Percentiles rank a stretch among this genome's conserved stretches.
Evolutionary conservation across 805 yeast species (phyloP).

Genomic region (Yueomyces sinensis): DNA sequence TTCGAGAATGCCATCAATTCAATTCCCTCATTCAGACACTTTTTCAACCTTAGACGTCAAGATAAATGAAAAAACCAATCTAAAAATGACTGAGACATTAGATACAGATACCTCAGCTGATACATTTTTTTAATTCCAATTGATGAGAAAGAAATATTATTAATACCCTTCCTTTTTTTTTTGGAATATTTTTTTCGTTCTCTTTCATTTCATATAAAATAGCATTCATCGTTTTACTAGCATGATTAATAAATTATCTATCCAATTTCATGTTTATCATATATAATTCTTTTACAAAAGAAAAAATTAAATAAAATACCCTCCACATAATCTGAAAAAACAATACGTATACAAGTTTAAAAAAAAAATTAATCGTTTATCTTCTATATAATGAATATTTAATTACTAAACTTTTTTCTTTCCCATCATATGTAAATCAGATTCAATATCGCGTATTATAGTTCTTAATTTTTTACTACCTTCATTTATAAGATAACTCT

Average conservation of each 20-base stretch:
- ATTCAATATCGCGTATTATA: constrained; percentile 27
- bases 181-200: no score
- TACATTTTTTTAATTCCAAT: neutral
- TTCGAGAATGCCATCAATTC: neutral
- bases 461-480: constrained; percentile 18
- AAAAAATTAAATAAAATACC: neutral
- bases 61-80: neutral
- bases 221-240: no score
- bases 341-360: no score
- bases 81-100: neutral
- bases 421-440: constrained; percentile 10
- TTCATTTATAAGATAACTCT: constrained; percentile 5
- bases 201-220: no score
- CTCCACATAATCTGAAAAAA: neutral
- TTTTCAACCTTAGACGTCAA: neutral
- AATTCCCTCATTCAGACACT: neutral
- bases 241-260: no score
- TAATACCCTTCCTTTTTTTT: no score
- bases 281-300: neutral
- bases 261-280: no score
- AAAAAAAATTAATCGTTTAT: no score
- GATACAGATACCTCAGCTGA: neutral
- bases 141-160: no score
- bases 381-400: no score
- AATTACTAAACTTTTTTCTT: no score